Conservation (phyloP, 768 basidiomycete species). For the Hygrophorus russula region DNA sequence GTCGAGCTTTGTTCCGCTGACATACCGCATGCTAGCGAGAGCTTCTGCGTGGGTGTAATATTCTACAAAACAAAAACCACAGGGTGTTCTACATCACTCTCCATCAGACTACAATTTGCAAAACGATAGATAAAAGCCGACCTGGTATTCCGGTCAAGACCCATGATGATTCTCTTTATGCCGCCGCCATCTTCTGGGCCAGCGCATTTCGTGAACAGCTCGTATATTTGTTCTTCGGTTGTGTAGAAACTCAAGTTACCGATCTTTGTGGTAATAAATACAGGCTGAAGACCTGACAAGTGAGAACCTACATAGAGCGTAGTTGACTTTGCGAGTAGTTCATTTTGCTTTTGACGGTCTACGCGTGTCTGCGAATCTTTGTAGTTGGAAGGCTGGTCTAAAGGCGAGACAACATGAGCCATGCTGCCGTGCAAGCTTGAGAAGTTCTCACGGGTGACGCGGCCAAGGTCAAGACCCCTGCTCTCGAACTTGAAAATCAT, state of each 20-base stretch:
- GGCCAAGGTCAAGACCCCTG: conserved; percentile 8
- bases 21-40: conserved; percentile 82
- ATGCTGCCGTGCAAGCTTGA: conserved; percentile 27
- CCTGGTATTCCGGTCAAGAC: conserved; percentile 84
- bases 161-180: conserved; percentile 93
- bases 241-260: conserved; percentile 93
- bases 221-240: conserved; percentile 94
- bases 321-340: conserved; percentile 71
- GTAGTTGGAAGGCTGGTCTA: conserved; percentile 96
- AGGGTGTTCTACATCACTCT: conserved; percentile 55
- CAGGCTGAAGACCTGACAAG: conserved; percentile 11
- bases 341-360: conserved; percentile 69
- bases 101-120: background rate
- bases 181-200: conserved; percentile 80
- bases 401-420: conserved; percentile 75
- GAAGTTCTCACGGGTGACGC: conserved; percentile 1
- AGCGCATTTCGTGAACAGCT: conserved; percentile 84
- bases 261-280: conserved; percentile 35
- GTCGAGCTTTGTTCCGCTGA: conserved; percentile 97
- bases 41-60: conserved; percentile 95
- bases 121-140: conserved; percentile 16
- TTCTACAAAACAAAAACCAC: conserved; percentile 93
- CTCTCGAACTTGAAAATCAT: too few relatives aligned
- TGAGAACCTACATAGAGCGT: conserved; percentile 76
- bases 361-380: conserved; percentile 84